These are phyloP conservation scores for Penicillium alfredii DNA, from an alignment of 495 filamentous ascomycete species.

Conservation along the genomic window DNA sequence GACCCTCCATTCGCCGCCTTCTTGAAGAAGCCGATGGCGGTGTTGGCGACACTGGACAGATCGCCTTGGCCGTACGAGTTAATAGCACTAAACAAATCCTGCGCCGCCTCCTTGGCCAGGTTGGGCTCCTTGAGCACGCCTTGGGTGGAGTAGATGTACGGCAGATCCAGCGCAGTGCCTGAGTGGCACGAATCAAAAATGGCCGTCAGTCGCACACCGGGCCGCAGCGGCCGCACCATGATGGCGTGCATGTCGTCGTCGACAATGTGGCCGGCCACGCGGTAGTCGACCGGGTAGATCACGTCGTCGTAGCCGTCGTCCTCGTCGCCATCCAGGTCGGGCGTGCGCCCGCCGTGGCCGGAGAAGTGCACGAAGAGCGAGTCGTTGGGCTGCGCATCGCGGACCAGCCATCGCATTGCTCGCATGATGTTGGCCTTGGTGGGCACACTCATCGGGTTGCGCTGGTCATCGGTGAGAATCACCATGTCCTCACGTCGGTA, in stretches of 20 bases:
- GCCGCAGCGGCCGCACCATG: slow-evolving; percentile 77
- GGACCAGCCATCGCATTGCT: slow-evolving; percentile 98
- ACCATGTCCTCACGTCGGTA: slow-evolving; percentile 98
- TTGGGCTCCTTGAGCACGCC: slow-evolving; percentile 98
- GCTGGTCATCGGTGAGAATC: slow-evolving; percentile 92
- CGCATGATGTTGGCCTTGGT: slow-evolving; percentile 93
- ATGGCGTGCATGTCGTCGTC: slow-evolving; percentile 99
- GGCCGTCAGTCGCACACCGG: slow-evolving; percentile 87
- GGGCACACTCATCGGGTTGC: slow-evolving; percentile 94
- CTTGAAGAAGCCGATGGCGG: slow-evolving; percentile 84
- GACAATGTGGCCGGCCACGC: slow-evolving; percentile 84
- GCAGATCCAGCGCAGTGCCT: slow-evolving; percentile 89
- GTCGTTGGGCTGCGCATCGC: slow-evolving; percentile 89
- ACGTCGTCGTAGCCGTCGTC: slow-evolving; percentile 96
- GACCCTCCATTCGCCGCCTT: slow-evolving; percentile 79
- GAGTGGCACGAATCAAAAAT: slow-evolving; percentile 99
- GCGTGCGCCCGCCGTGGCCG: slow-evolving; percentile 95
- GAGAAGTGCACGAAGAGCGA: slow-evolving; percentile 99
- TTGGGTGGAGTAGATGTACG: slow-evolving; percentile 93
- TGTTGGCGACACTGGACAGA: slow-evolving; percentile 69
- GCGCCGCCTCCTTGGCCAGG: slow-evolving; percentile 92
- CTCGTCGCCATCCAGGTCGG: slow-evolving; percentile 89
- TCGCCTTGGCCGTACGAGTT: slow-evolving; percentile 84
- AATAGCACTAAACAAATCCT: slow-evolving; percentile 81
- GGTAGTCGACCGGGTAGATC: slow-evolving; percentile 95